Conservation (phyloP, 305 asterid species). For the Solanum hybrid region DNA sequence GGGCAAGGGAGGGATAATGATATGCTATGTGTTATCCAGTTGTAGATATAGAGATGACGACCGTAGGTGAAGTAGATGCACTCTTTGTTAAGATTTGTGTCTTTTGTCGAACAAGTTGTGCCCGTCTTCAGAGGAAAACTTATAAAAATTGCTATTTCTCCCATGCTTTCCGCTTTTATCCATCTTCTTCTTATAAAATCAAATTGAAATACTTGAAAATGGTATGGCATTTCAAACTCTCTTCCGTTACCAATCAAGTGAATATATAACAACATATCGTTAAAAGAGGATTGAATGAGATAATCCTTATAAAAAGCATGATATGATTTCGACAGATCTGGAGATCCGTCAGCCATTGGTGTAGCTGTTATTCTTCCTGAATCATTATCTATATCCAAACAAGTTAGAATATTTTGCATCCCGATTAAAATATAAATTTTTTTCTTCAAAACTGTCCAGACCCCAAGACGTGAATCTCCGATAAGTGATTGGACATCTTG, state of each 20-base stretch:
- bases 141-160: too few relatives aligned
- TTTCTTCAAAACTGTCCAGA: background rate
- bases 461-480: too few relatives aligned
- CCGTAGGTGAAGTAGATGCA: background rate
- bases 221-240: background rate
- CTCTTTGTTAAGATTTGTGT: too few relatives aligned
- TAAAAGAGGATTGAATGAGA: background rate
- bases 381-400: background rate
- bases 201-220: background rate
- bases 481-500: background rate
- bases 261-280: background rate
- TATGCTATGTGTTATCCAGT: background rate
- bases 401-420: background rate
- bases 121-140: background rate
- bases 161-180: too few relatives aligned
- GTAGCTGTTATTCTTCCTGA: background rate
- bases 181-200: background rate
- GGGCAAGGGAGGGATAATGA: background rate
- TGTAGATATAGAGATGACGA: background rate
- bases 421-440: background rate
- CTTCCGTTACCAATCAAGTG: background rate
- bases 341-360: background rate
- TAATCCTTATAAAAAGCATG: too few relatives aligned
- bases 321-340: too few relatives aligned
- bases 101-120: background rate